A percentile compares a stretch with the other conserved stretches of the same genome.
These are phyloP conservation scores for Phytophthora rubi DNA, from an alignment of 352 stramenopile genomes.

Conservation along the genomic window DNA sequence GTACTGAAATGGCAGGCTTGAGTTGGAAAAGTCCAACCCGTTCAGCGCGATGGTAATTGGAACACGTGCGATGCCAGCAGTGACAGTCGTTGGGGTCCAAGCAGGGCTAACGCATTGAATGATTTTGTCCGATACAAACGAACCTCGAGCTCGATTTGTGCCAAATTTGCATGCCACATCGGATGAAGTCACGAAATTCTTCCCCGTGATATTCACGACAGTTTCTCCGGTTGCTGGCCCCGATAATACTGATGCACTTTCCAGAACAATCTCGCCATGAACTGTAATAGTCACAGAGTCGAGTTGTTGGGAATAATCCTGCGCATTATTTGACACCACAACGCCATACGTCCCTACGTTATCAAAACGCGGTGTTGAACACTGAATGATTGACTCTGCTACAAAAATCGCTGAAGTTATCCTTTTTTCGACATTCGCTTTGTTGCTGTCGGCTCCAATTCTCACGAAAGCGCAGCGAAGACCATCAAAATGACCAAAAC, in stretches of 20 bases:
- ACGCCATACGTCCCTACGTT: slow-evolving; percentile 22
- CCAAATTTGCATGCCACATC: slow-evolving; percentile 45
- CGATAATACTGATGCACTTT: slow-evolving; percentile 17
- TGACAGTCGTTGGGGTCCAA: slow-evolving; percentile 26
- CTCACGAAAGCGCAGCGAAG: slow-evolving; percentile 31
- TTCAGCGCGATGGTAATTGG: slow-evolving; percentile 35
- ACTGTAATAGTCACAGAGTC: slow-evolving; percentile 9
- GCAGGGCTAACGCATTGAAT: slow-evolving; percentile 45
- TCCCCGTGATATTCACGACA: slow-evolving; percentile 32
- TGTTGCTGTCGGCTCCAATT: not conserved
- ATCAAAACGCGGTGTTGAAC: slow-evolving; percentile 20
- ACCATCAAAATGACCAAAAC: slow-evolving; percentile 26
- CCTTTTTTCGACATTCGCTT: not conserved
- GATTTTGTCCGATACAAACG: slow-evolving; percentile 24
- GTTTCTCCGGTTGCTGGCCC: slow-evolving; percentile 43
- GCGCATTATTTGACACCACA: slow-evolving; percentile 42
- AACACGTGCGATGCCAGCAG: slow-evolving; percentile 14
- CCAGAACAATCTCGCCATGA: slow-evolving; percentile 26
- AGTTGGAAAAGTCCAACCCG: slow-evolving; percentile 36
- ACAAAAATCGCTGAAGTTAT: slow-evolving; percentile 27
- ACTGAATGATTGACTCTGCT: slow-evolving; percentile 39
- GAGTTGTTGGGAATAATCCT: slow-evolving; percentile 26
- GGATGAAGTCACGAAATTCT: slow-evolving; percentile 25
- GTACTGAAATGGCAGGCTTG: slow-evolving; percentile 40
- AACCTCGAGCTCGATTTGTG: slow-evolving; percentile 9